These are phyloP conservation scores for Elymus sibiricus DNA, from an alignment of 176 grass and related monocot genomes.

Conservation along the genomic window DNA sequence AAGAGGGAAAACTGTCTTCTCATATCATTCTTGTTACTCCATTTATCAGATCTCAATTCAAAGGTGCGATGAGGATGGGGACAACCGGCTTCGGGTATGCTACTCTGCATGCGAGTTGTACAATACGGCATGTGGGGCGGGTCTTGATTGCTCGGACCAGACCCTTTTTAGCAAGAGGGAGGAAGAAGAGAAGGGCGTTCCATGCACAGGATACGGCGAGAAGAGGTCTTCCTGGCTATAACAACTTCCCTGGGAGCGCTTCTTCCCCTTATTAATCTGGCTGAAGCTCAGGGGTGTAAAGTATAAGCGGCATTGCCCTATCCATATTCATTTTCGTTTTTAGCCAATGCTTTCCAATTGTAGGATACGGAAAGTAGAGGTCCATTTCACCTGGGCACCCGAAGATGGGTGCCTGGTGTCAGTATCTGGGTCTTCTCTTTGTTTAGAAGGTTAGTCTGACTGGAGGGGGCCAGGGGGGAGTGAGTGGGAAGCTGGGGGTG, in stretches of 20 bases:
- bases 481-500: not conserved
- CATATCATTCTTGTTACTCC: not conserved
- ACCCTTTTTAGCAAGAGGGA: constrained; percentile 97
- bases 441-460: constrained; percentile 58
- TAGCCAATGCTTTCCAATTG: constrained; percentile 51
- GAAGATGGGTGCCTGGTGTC: constrained; percentile 79
- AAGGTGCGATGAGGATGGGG: constrained; percentile 87
- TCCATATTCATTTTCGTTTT: constrained; percentile 36
- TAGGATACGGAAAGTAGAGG: constrained; percentile 67
- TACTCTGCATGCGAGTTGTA: constrained; percentile 90
- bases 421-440: constrained; percentile 36
- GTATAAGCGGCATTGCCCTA: constrained; percentile 35
- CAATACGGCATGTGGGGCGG: constrained; percentile 81
- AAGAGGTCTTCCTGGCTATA: constrained; percentile 86
- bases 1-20: not conserved
- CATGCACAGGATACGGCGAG: constrained; percentile 94
- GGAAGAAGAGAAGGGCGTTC: constrained; percentile 75
- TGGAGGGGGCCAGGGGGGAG: not conserved
- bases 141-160: constrained; percentile 95
- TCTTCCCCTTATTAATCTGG: constrained; percentile 45
- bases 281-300: constrained; percentile 48
- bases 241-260: constrained; percentile 31
- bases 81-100: constrained; percentile 94
- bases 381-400: constrained; percentile 59
- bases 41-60: constrained; percentile 86